Conservation (phyloP, 805 yeast genomes). For the Wickerhamiella nectarea region DNA sequence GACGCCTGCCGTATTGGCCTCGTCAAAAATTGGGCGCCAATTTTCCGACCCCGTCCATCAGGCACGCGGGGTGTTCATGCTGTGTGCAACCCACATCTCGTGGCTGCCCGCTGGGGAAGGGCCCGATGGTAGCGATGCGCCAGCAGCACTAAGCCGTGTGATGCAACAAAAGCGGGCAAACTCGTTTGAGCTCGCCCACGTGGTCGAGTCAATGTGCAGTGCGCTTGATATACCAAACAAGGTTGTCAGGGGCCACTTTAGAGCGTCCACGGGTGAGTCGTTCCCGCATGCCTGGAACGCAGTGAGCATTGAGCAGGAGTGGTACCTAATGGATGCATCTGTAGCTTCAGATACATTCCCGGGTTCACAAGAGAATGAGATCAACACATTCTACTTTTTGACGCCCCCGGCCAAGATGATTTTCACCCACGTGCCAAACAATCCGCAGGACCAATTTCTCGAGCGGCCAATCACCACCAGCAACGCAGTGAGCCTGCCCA, state of each 20-base stretch:
- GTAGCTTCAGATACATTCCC: constrained; percentile 49
- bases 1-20: constrained; percentile 42
- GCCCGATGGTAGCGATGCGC: constrained; percentile 18
- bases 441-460: constrained; percentile 69
- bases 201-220: constrained; percentile 60
- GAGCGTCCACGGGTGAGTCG: constrained; percentile 51
- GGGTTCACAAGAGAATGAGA: constrained; percentile 31
- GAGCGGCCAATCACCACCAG: constrained; percentile 70
- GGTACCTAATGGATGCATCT: constrained; percentile 65
- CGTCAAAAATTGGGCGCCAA: constrained; percentile 38
- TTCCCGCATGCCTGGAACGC: constrained; percentile 75
- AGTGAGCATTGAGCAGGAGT: constrained; percentile 57
- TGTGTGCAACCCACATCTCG: constrained; percentile 46
- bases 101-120: constrained; percentile 26
- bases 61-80: constrained; percentile 49
- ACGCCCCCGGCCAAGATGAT: constrained; percentile 62
- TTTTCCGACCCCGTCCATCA: constrained; percentile 43
- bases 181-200: constrained; percentile 60
- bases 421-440: constrained; percentile 76
- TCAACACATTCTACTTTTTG: constrained; percentile 56
- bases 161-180: constrained; percentile 40
- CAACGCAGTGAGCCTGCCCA: constrained; percentile 68
- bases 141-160: constrained; percentile 18
- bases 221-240: constrained; percentile 61
- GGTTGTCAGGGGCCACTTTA: constrained; percentile 68